Evolutionary conservation across 768 basidiomycete genomes (phyloP).

Genomic region (Serendipita sp.): DNA sequence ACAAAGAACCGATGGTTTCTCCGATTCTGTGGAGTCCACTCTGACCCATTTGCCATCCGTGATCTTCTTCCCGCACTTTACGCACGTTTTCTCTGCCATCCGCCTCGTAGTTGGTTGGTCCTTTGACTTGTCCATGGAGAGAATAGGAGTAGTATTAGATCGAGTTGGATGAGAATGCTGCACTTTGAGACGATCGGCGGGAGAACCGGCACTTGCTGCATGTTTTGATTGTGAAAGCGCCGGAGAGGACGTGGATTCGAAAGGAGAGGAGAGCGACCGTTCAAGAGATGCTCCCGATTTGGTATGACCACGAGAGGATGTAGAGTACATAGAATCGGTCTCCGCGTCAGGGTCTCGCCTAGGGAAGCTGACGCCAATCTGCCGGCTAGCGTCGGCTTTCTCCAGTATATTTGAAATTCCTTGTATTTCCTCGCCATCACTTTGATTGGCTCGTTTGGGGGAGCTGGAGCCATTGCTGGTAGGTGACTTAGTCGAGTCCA

Average conservation of each 20-base stretch:
- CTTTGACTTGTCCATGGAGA: neutral
- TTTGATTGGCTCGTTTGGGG: neutral
- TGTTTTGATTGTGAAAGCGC: neutral
- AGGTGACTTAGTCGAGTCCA: neutral
- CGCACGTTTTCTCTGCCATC: constrained; percentile 27
- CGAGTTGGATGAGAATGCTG: constrained; percentile 2
- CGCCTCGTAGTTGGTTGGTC: neutral
- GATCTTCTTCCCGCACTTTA: constrained; percentile 50
- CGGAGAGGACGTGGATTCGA: neutral
- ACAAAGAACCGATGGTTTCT: constrained; percentile 53
- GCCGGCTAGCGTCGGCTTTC: neutral
- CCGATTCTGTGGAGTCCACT: constrained; percentile 31
- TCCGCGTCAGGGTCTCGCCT: neutral
- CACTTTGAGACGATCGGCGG: neutral
- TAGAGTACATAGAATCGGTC: constrained; percentile 1
- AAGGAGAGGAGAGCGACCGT: constrained; percentile 1
- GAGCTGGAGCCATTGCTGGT: neutral
- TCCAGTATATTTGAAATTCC: neutral
- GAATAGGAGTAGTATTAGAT: constrained; percentile 9
- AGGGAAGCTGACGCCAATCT: neutral
- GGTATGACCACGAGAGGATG: neutral
- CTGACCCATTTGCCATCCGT: constrained; percentile 72
- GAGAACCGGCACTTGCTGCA: neutral
- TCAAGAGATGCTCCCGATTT: constrained; percentile 1
- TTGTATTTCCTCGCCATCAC: neutral